A percentile compares a stretch with the other conserved stretches of the same genome.
Conservation (phyloP, 192 early-diverging fungal genomes). For the Jimgerdemannia flammicorona region DNA sequence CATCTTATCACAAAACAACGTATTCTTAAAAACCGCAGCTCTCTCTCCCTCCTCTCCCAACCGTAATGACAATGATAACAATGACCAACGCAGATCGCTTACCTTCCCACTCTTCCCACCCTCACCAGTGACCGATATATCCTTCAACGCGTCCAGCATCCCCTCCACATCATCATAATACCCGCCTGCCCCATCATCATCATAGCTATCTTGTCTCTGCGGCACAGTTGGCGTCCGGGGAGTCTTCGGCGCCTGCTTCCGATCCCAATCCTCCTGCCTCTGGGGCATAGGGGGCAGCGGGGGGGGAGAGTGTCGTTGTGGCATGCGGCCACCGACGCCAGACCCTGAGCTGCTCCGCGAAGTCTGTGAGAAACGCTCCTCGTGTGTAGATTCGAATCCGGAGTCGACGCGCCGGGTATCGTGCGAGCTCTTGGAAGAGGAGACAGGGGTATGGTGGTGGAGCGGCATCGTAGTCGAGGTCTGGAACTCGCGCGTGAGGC, state of each 20-base stretch:
- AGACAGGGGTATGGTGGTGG: conserved; percentile 16
- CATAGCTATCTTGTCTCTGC: not conserved
- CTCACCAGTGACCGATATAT: not conserved
- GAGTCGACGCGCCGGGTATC: conserved; percentile 30
- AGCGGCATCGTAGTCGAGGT: not conserved
- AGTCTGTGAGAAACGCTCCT: conserved; percentile 19
- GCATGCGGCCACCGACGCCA: not conserved
- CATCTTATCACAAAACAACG: too few species aligned
- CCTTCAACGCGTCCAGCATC: not conserved
- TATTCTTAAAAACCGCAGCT: too few species aligned
- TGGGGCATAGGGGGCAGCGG: not conserved
- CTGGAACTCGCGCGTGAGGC: not conserved
- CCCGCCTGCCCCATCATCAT: not conserved
- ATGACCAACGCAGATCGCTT: not conserved
- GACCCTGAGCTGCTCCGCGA: conserved; percentile 12
- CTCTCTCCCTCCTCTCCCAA: too few species aligned
- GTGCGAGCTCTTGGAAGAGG: conserved; percentile 2
- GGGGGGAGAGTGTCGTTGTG: not conserved
- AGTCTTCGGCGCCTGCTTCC: not conserved
- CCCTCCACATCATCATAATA: not conserved
- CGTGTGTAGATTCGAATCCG: conserved; percentile 30
- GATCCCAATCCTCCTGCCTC: not conserved
- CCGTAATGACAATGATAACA: too few species aligned
- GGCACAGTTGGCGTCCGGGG: not conserved
- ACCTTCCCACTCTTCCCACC: not conserved